Evolutionary conservation across 2,329 filamentous ascomycete species (phyloP), one percentile per base, ranked within the genome.

Genomic region (Penicillium sp.): DNA sequence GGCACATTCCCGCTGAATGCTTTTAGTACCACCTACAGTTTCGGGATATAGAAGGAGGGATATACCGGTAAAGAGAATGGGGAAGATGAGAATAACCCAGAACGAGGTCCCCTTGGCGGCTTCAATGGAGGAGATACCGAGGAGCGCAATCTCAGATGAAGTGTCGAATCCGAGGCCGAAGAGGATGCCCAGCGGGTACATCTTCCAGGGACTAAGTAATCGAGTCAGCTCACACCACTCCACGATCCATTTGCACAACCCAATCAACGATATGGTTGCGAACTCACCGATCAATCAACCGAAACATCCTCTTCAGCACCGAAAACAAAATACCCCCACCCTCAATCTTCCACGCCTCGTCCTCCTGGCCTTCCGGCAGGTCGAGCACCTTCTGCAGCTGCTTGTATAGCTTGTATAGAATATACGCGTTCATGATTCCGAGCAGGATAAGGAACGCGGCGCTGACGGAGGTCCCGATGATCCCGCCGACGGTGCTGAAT

Each of bases 151-250:
- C 76, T 99, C 94, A 7, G 92, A 96, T 46, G 91, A 96, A 0
- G 95, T 98, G 74, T 98, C 95, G 74, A 99, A 98, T 0, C 94
- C 95, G 0, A 98, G 83, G 0, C 94, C 95, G 71, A 94, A 98
- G 5, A 98, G 81, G 0, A 98, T 84, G 0, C 94, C 94, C 0
- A 97, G 81, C 0, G 92, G 93, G 68, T 96, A 95, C 93, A 97
- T 97, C 77, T 98, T 98, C 94, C 94, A 98, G 0, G 79, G 78
- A 1, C 79, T 81, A 50, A 7, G 9, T n/a, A 1, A 17, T 17
- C 38, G 29, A 29, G n/a, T 15, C 8, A 48, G 53, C 35, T 46
- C 44, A 55, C 2, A 2, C 26, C 5, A 26, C 26, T 26, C 26
- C 3, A 6, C 26, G 26, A 17, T 4, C 26, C 5, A 26, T 31